Evolutionary conservation across 2,329 filamentous ascomycete species (phyloP).

Genomic region (Lachnellula willkommii): DNA sequence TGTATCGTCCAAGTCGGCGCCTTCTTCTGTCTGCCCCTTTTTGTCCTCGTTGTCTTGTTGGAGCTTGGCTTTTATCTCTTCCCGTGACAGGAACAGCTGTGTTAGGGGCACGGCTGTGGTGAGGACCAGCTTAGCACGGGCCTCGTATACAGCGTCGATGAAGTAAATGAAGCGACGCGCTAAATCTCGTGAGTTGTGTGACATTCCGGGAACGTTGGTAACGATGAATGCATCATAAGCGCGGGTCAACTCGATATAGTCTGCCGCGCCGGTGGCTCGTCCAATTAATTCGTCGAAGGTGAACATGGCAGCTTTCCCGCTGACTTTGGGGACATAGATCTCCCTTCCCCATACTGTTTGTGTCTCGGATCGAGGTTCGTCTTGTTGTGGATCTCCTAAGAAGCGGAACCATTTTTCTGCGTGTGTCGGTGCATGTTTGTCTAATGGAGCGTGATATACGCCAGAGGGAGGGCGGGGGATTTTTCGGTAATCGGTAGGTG

Average conservation of each 20-base stretch:
- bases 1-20: constrained; percentile 50
- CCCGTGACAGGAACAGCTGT: constrained; percentile 75
- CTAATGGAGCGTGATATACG: constrained; percentile 88
- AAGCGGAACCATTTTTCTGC: constrained; percentile 95
- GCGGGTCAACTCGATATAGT: constrained; percentile 87
- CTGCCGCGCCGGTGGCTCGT: constrained; percentile 81
- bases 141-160: constrained; percentile 92
- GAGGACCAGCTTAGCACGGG: constrained; percentile 86
- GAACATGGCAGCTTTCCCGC: constrained; percentile 83
- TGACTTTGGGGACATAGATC: constrained; percentile 80
- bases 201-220: constrained; percentile 90
- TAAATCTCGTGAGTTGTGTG: constrained; percentile 74
- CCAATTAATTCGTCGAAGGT: constrained; percentile 90
- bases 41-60: constrained; percentile 39
- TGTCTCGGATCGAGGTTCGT: constrained; percentile 66
- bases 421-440: constrained; percentile 69
- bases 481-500: constrained; percentile 93
- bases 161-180: constrained; percentile 95
- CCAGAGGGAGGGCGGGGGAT: constrained; percentile 88
- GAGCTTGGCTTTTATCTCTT: constrained; percentile 60
- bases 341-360: constrained; percentile 91
- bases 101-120: constrained; percentile 81
- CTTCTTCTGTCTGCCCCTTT: constrained; percentile 35
- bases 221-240: constrained; percentile 91
- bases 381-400: constrained; percentile 76